Base-by-base conservation (phyloP, 78 protist genomes). In the Dictyostelium purpureum region DNA sequence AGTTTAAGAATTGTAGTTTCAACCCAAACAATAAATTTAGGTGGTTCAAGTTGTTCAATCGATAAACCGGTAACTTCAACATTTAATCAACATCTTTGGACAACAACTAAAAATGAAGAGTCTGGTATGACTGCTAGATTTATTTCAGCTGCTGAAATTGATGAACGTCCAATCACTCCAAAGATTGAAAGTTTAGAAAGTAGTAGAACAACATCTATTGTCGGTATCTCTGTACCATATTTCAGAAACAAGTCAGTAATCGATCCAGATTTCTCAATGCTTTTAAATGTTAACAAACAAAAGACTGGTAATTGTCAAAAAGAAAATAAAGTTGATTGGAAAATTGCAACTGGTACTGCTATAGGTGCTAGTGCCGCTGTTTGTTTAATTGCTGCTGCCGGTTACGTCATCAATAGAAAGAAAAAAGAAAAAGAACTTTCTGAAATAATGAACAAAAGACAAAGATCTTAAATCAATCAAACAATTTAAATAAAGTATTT, bases 181-280 rank as follows among this genome's bases (percentile, higher is more conserved):
- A 40, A 38, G 21, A 67, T 67, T n/a, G 52, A 67, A 31, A 28
- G 31, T 21, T 40, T 40, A 28, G n/a, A 7, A n/a, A 38, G 16
- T 38, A 40, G 35, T n/a, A 67, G 76, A 38, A 33, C 31, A n/a
- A 38, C 51, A 3, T 33, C 52, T 18, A 16, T 67, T 5, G 38
- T 67, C 21, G 76, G 76, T n/a, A 67, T 67, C 11, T n/a, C 52
- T 2, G 76, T 67, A n/a, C 76, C 76, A 21, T 67, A 38, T 51
- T 67, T 67, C 21, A 37, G 6, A 21, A 37, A 67, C 12, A 24
- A 67, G 38, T 6, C 52, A 21, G 6, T 67, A 7, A 67, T 67
- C 3, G 76, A 67, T 38, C 76, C 76, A 9, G 76, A 67, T 38
- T 67, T n/a, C n/a, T n/a, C n/a, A 12, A 63, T 63, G 71, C 51